Percentiles rank a stretch among this genome's conserved stretches.
Evolutionary conservation across 129 eudicot genomes (phyloP).

Genomic region (Pulicaria dysenterica): DNA sequence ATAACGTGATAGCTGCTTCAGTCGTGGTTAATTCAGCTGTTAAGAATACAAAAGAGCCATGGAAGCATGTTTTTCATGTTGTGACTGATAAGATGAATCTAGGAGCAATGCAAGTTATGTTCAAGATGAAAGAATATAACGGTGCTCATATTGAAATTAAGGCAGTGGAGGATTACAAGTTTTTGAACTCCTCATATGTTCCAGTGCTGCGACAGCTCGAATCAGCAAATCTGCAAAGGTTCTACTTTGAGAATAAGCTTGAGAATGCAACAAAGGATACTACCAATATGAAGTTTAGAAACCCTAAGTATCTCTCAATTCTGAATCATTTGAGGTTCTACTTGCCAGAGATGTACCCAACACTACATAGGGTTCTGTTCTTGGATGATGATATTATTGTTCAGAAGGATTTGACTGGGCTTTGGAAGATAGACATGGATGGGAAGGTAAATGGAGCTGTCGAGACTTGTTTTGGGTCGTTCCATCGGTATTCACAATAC

Average conservation of each 20-base stretch:
- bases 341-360: slow-evolving; percentile 91
- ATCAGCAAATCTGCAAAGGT: slow-evolving; percentile 73
- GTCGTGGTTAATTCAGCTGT: slow-evolving; percentile 96
- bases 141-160: slow-evolving; percentile 93
- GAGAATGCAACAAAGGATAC: slow-evolving; percentile 96
- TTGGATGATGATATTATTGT: slow-evolving; percentile 93
- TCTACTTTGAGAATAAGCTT: slow-evolving; percentile 85
- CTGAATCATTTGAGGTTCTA: slow-evolving; percentile 87
- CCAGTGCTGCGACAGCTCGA: slow-evolving; percentile 85
- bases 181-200: slow-evolving; percentile 81
- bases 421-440: slow-evolving; percentile 95
- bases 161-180: slow-evolving; percentile 92
- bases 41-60: slow-evolving; percentile 82
- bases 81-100: slow-evolving; percentile 97
- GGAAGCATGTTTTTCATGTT: slow-evolving; percentile 87
- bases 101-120: slow-evolving; percentile 98
- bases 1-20: slow-evolving; percentile 90
- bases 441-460: slow-evolving; percentile 96
- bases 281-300: slow-evolving; percentile 88
- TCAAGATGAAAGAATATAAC: slow-evolving; percentile 83
- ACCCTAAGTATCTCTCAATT: slow-evolving; percentile 87
- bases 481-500: slow-evolving; percentile 84
- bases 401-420: slow-evolving; percentile 88
- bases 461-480: slow-evolving; percentile 93
- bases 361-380: slow-evolving; percentile 83